Base-by-base conservation (phyloP, 345 rosid species). In the Physaria fendleri region DNA sequence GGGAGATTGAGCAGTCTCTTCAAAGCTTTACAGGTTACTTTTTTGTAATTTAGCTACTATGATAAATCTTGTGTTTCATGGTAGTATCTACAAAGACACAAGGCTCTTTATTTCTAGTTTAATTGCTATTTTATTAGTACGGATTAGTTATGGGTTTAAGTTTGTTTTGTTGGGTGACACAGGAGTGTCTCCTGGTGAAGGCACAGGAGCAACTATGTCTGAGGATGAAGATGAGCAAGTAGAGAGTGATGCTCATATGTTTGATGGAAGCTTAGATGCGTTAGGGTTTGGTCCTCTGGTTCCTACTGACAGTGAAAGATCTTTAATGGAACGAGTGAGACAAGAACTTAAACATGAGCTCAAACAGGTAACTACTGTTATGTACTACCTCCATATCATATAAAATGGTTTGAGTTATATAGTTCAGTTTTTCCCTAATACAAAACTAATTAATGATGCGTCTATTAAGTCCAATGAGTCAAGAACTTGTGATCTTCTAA, bases 181-280 rank as follows among this genome's bases (percentile, higher is more conserved):
- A 93, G 99, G 99, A 74, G 88, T 89, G 62, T 89, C 99, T 62
- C 95, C 96, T 0, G 95, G 97, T n/a, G 95, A 93, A 77, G 99
- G 95, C 10, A 89, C 88, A 2, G 96, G 96, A 1, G 97, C 99
- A 34, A 93, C 99, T 54, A 93, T 93, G 99, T 93, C 99, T 0
- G 99, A 93, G 25, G 96, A 90, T n/a, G 99, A 93, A n/a, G 97
- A 93, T 6, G 99, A 93, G 46, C 96, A 82, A 74, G 86, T 79
- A 8, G 97, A 93, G 32, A 82, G 95, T 52, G 99, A 87, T 65
- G 75, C 85, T 52, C 78, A 78, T 72, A 56, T 87, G 80, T 85
- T 77, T 59, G 99, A 85, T 65, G 92, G 82, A 74, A 76, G 77
- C 71, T 47, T 89, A 74, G 74, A 69, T 62, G 69, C 58, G 4